phyloP scores from a whole-genome alignment of 2,329 filamentous ascomycete species.

The Orbilia blumenaviensis region DNA sequence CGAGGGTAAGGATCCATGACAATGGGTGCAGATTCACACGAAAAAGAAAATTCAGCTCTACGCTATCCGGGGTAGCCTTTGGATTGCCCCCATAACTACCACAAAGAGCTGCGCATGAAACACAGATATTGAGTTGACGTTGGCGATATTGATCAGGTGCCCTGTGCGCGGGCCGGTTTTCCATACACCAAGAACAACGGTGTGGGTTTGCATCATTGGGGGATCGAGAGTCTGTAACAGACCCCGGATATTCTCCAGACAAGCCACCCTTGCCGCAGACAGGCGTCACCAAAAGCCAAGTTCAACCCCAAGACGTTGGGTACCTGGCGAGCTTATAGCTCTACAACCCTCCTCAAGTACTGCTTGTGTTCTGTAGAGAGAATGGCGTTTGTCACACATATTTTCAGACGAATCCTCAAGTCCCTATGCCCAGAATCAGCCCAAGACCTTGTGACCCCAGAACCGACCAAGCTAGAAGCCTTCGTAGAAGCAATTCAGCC shows the following conservation, averaged over 20 bases:
- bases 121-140: conserved; percentile 33
- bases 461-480: conserved; percentile 23
- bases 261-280: conserved; percentile 17
- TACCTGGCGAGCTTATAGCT: not conserved
- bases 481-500: conserved; percentile 46
- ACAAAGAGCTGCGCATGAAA: conserved; percentile 29
- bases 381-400: not conserved
- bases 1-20: conserved; percentile 10
- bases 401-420: not conserved
- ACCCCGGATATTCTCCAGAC: conserved; percentile 44
- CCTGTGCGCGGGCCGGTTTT: conserved; percentile 48
- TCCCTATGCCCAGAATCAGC: not conserved
- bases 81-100: conserved; percentile 18
- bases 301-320: conserved; percentile 6
- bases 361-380: not conserved
- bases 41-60: conserved; percentile 49
- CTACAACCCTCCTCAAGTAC: not conserved
- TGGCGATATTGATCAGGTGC: conserved; percentile 49
- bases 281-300: conserved; percentile 27
- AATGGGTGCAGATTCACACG: not conserved
- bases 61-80: not conserved
- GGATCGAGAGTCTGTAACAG: conserved; percentile 49
- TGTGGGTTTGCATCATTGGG: conserved; percentile 18
- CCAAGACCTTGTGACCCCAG: conserved; percentile 38
- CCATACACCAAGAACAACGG: conserved; percentile 29